These are phyloP conservation scores for Puccinia novopanici DNA, from an alignment of 1,284 basidiomycete genomes.

Conservation along the genomic window DNA sequence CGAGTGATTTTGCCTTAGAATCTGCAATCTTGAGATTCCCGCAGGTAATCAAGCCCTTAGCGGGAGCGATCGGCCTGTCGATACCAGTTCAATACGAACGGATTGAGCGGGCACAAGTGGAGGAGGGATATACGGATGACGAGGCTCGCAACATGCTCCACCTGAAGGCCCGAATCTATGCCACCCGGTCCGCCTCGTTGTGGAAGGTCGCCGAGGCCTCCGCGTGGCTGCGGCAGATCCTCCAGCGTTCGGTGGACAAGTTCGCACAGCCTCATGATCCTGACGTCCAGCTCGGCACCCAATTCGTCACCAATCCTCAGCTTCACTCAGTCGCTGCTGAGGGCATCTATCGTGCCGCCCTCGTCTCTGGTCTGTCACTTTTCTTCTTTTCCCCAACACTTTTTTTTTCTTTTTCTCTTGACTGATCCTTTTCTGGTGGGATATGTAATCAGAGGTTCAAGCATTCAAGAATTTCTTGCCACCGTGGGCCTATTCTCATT, in stretches of 20 bases:
- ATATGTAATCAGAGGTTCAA: constrained; percentile 51
- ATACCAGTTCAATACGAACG: constrained; percentile 66
- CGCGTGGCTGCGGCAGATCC: constrained; percentile 67
- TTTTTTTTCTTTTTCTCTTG: not conserved
- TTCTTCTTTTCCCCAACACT: not conserved
- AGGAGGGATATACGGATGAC: constrained; percentile 65
- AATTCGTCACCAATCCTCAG: constrained; percentile 52
- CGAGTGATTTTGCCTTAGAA: constrained; percentile 69
- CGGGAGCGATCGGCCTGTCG: constrained; percentile 75
- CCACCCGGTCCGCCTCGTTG: constrained; percentile 70
- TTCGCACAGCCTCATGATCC: constrained; percentile 51
- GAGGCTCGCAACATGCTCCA: constrained; percentile 58
- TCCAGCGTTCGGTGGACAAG: constrained; percentile 15
- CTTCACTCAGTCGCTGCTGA: constrained; percentile 53
- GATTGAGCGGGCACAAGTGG: constrained; percentile 67
- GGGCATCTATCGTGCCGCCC: constrained; percentile 50
- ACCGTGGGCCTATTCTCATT: constrained; percentile 43
- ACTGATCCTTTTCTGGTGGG: not conserved
- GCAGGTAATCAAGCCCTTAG: constrained; percentile 73
- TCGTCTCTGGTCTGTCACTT: constrained; percentile 8
- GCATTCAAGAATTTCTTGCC: constrained; percentile 54
- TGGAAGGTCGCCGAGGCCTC: constrained; percentile 75
- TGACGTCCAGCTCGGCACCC: constrained; percentile 53
- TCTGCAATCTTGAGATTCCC: constrained; percentile 77
- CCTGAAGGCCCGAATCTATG: constrained; percentile 81